Evolutionary conservation across 441 rosid species (phyloP), one percentile per base, ranked within the genome.

Genomic region (Brassica hybrid): DNA sequence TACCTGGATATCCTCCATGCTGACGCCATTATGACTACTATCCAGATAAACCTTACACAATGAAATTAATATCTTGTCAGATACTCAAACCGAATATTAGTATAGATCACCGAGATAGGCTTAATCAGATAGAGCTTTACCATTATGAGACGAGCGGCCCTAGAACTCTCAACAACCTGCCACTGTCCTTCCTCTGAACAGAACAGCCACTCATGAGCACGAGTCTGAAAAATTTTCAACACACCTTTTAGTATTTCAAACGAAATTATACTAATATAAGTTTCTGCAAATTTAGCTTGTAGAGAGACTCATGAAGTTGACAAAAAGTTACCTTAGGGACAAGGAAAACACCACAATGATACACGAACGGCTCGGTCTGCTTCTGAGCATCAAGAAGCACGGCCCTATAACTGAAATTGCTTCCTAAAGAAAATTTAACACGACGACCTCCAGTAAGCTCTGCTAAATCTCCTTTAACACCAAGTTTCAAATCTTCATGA

Each of bases 171-270:
- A 64, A 94, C 91, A 54, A 94, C 85, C 73, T 81, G 72, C 98
- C 98, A 93, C 76, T 93, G 99, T 80, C 98, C 99, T 90, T 91
- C 99, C 83, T 94, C 97, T 74, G 97, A 89, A 83, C 91, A 85
- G 89, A 89, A 94, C 80, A 93, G 93, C 99, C 99, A 94, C 69
- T 90, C 99, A 84, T 86, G 93, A 86, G 94, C 86, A 67, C 92
- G 91, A 67, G 90, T 79, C 97, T 94, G 96, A 85, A 89, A 86
- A 76, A 77, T 60, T 79, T 63, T 30, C 34, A 80, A 82, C 72
- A 85, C 66, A 57, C 65, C 71, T 88, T 83, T 71, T 76, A 65
- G 62, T 72, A 79, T 69, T 72, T 79, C 69, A 77, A 82, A 77
- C 43, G 70, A 77, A 72, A 75, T 34, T 72, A 71, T 2, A 38